A percentile compares a stretch with the other conserved stretches of the same genome.
These are phyloP conservation scores for Boletus pseudo-olivaceus DNA, from an alignment of 768 basidiomycete species.

Conservation along the genomic window DNA sequence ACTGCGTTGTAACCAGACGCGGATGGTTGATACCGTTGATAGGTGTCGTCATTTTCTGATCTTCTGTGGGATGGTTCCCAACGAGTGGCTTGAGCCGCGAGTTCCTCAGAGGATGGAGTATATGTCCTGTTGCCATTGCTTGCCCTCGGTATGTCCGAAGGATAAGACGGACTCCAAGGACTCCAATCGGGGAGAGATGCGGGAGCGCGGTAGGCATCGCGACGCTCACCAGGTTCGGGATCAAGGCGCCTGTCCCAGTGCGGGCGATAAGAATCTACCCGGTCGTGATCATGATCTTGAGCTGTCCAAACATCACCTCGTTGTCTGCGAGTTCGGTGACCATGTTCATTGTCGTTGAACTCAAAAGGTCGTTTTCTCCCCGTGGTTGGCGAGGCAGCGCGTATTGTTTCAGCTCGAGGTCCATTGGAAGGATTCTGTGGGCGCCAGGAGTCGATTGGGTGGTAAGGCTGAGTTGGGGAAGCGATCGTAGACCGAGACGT, in stretches of 20 bases:
- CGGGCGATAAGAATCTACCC: constrained; percentile 4
- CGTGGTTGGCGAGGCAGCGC: constrained; percentile 10
- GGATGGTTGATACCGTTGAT: constrained; percentile 9
- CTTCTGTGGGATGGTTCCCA: constrained; percentile 11
- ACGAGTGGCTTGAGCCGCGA: background rate
- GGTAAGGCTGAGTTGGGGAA: constrained; percentile 6
- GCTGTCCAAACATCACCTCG: constrained; percentile 21
- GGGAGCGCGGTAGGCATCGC: constrained; percentile 2
- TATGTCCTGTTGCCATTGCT: constrained; percentile 7
- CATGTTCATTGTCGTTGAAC: constrained; percentile 17
- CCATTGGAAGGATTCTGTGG: constrained; percentile 2
- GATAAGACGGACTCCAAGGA: background rate
- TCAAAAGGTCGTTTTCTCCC: constrained; percentile 25
- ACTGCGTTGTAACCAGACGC: background rate
- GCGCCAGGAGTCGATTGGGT: constrained; percentile 2
- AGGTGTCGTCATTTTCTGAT: constrained; percentile 12
- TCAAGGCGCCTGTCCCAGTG: constrained; percentile 10
- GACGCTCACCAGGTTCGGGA: constrained; percentile 15
- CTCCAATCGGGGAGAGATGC: constrained; percentile 5
- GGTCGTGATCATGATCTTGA: constrained; percentile 6
- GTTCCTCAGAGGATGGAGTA: background rate
- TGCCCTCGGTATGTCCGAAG: constrained; percentile 4
- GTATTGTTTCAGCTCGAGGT: constrained; percentile 18
- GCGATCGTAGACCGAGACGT: background rate
- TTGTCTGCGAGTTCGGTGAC: constrained; percentile 21